Evolutionary conservation across 805 yeast species (phyloP).

Genomic region (Metschnikowia sp.): DNA sequence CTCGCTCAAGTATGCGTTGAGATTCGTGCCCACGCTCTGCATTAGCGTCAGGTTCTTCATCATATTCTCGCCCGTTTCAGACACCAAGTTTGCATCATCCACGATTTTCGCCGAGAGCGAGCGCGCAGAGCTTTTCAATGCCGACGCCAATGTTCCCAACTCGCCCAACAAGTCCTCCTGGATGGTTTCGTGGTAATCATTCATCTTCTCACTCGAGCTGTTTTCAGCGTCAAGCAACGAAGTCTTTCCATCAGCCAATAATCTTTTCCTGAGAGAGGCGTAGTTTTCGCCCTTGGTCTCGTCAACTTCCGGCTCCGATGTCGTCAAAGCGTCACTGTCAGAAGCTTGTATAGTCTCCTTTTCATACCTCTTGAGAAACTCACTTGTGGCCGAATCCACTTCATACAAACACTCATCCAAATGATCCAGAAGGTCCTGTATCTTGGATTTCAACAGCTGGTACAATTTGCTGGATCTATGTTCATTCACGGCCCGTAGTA

Average conservation of each 20-base stretch:
- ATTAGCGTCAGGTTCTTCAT: constrained; percentile 20
- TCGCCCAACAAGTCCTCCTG: constrained; percentile 51
- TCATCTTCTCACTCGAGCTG: constrained; percentile 19
- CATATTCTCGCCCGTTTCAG: constrained; percentile 35
- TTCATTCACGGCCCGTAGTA: constrained; percentile 10
- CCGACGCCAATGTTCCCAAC: constrained; percentile 44
- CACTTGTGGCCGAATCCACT: neutral
- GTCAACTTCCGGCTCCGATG: neutral
- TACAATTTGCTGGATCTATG: constrained; percentile 9
- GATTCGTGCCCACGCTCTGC: constrained; percentile 30
- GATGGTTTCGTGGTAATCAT: constrained; percentile 39
- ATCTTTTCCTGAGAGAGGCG: constrained; percentile 15
- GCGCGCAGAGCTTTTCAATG: constrained; percentile 47
- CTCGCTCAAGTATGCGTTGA: constrained; percentile 35
- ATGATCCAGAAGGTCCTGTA: constrained; percentile 8
- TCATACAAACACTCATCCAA: constrained; percentile 10
- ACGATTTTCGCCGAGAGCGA: constrained; percentile 34
- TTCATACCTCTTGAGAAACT: neutral
- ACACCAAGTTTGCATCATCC: constrained; percentile 33
- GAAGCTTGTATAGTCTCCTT: neutral
- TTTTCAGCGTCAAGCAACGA: constrained; percentile 6
- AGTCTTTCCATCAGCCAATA: constrained; percentile 16
- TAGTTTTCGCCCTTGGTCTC: constrained; percentile 7
- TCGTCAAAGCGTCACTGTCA: neutral
- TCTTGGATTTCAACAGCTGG: neutral